Percentiles rank a stretch among this genome's conserved stretches.
Conservation (phyloP, 208 protist genomes). For the Porcisia deanei region DNA sequence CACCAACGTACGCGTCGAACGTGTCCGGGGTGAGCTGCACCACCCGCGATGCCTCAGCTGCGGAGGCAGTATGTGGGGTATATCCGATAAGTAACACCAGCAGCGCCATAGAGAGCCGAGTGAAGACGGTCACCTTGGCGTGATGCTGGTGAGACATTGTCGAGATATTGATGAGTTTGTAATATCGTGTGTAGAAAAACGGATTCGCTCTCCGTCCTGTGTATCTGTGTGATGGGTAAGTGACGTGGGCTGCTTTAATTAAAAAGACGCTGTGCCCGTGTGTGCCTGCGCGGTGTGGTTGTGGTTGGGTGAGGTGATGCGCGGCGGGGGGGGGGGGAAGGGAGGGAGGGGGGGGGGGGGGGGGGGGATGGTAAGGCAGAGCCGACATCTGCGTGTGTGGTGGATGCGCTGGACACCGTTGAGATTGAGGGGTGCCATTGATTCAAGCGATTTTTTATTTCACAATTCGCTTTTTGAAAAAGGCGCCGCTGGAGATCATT, state of each 20-base stretch:
- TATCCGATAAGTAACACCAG: constrained; percentile 2
- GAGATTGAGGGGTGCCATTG: not conserved
- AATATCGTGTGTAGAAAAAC: not conserved
- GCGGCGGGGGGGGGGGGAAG: not conserved
- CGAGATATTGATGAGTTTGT: not conserved
- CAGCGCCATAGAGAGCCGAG: constrained; percentile 2
- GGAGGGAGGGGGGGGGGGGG: not conserved
- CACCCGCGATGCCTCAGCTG: constrained; percentile 38
- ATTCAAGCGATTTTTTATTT: too few species aligned
- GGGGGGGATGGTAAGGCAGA: not conserved
- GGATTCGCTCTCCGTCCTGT: not conserved
- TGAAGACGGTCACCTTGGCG: not conserved
- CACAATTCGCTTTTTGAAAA: too few species aligned
- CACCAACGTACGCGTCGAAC: constrained; percentile 60
- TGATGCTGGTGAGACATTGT: not conserved
- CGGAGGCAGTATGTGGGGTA: not conserved
- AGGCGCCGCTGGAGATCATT: not conserved
- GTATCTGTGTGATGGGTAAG: not conserved
- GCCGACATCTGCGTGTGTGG: not conserved
- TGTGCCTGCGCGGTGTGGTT: not conserved
- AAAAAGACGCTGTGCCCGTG: too few species aligned
- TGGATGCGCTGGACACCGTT: not conserved
- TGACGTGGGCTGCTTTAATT: too few species aligned
- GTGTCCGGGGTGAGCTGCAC: constrained; percentile 63
- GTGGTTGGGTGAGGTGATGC: not conserved